A percentile compares a stretch with the other conserved stretches of the same genome.
Conservation (phyloP, 2,329 filamentous ascomycete species). For the Albophoma yamanashiensis region DNA sequence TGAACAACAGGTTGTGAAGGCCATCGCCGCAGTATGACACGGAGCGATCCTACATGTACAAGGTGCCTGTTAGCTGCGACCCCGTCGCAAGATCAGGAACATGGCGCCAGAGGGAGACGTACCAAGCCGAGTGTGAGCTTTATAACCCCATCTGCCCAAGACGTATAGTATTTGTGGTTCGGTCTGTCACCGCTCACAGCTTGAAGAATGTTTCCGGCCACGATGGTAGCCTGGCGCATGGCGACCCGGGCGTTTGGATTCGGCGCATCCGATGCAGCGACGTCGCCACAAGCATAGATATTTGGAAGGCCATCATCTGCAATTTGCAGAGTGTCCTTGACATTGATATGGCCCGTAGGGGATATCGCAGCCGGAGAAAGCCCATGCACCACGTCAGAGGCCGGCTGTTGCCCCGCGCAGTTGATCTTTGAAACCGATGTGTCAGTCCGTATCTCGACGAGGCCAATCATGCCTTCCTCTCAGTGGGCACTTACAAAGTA, state of each 20-base stretch:
- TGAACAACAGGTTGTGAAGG: slow-evolving; percentile 30
- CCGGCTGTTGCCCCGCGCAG: slow-evolving; percentile 48
- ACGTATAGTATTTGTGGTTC: slow-evolving; percentile 26
- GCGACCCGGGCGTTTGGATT: slow-evolving; percentile 45
- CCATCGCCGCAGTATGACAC: slow-evolving; percentile 32
- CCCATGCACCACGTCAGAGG: slow-evolving; percentile 34
- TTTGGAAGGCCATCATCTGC: slow-evolving; percentile 33
- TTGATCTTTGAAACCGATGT: slow-evolving; percentile 30
- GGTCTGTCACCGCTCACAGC: slow-evolving; percentile 29
- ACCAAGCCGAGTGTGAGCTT: slow-evolving; percentile 44
- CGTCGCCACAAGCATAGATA: slow-evolving; percentile 54
- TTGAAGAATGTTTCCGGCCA: slow-evolving; percentile 42
- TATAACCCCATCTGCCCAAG: slow-evolving; percentile 38
- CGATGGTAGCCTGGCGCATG: slow-evolving; percentile 39
- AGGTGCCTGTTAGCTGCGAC: neutral
- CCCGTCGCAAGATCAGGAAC: neutral
- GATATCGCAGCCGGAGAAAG: slow-evolving; percentile 34
- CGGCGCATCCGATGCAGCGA: slow-evolving; percentile 38
- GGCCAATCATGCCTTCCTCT: neutral
- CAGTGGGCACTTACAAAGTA: slow-evolving; percentile 30
- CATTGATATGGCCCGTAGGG: slow-evolving; percentile 36
- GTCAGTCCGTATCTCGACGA: neutral
- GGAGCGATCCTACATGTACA: slow-evolving; percentile 27
- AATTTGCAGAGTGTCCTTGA: slow-evolving; percentile 48
- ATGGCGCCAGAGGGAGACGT: neutral